Conservation (phyloP, 2,329 filamentous ascomycete species). For the Cryphonectria parasitica region DNA sequence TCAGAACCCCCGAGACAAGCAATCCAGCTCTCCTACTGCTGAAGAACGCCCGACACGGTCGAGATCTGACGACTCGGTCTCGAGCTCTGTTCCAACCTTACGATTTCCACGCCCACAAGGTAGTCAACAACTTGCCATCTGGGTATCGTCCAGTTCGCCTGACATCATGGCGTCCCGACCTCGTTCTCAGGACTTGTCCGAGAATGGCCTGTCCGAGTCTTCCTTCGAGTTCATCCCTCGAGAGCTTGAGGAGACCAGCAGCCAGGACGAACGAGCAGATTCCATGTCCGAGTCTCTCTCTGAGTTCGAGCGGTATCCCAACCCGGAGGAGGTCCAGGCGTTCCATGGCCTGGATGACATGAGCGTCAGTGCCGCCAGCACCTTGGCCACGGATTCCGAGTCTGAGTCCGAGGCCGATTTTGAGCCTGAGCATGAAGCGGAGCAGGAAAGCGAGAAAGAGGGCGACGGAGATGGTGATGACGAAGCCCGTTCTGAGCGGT, state of each 20-base stretch:
- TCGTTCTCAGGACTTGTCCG: slow-evolving; percentile 49
- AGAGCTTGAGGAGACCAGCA: slow-evolving; percentile 55
- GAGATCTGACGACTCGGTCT: slow-evolving; percentile 30
- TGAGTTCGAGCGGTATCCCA: slow-evolving; percentile 36
- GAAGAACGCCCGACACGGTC: slow-evolving; percentile 31
- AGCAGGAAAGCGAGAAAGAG: slow-evolving; percentile 46
- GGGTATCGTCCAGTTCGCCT: slow-evolving; percentile 61
- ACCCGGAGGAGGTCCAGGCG: slow-evolving; percentile 57
- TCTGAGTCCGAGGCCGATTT: slow-evolving; percentile 34
- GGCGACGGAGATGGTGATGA: slow-evolving; percentile 32
- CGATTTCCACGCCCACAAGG: slow-evolving; percentile 61
- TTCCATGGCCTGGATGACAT: slow-evolving; percentile 51
- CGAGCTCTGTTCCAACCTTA: slow-evolving; percentile 48
- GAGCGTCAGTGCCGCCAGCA: slow-evolving; percentile 33
- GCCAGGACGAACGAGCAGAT: slow-evolving; percentile 49
- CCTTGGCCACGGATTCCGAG: slow-evolving; percentile 35
- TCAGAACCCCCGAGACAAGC: slow-evolving; percentile 27
- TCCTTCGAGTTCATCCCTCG: slow-evolving; percentile 57
- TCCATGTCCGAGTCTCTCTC: slow-evolving; percentile 28
- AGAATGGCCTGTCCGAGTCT: slow-evolving; percentile 56
- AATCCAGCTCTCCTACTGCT: slow-evolving; percentile 30
- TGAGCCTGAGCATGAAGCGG: slow-evolving; percentile 40
- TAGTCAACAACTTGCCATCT: slow-evolving; percentile 60
- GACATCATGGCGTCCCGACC: slow-evolving; percentile 57
- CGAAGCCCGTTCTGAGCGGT: not conserved